These are phyloP conservation scores for Arabidopsis hybrid DNA, from an alignment of 441 rosid species.

Conservation along the genomic window DNA sequence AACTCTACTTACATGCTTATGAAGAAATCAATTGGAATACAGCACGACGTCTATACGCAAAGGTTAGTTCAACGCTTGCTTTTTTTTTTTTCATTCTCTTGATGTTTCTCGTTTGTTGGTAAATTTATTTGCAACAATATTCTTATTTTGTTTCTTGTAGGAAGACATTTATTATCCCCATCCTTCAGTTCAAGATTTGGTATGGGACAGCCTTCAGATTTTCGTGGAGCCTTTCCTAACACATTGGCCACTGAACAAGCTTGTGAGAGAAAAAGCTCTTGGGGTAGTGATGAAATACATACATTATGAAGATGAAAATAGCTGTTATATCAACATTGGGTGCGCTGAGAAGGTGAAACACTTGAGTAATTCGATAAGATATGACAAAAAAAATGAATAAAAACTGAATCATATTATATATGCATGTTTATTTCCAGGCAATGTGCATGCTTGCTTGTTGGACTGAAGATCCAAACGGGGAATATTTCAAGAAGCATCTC, in stretches of 20 bases:
- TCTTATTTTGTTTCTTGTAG: slow-evolving; percentile 32
- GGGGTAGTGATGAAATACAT: slow-evolving; percentile 46
- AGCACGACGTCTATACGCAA: slow-evolving; percentile 64
- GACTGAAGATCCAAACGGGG: slow-evolving; percentile 58
- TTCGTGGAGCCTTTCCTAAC: slow-evolving; percentile 48
- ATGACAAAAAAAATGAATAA: too few species aligned
- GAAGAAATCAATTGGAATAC: slow-evolving; percentile 53
- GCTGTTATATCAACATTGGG: slow-evolving; percentile 56
- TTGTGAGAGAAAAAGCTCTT: slow-evolving; percentile 53
- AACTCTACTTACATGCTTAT: slow-evolving; percentile 56
- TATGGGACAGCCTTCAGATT: slow-evolving; percentile 42
- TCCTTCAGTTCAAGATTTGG: slow-evolving; percentile 34
- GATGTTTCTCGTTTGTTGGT: too few species aligned
- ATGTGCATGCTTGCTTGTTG: slow-evolving; percentile 58
- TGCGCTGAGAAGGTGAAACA: slow-evolving; percentile 51
- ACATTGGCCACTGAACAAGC: slow-evolving; percentile 56
- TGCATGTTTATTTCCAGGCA: slow-evolving; percentile 17
- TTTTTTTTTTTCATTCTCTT: neutral
- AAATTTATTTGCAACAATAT: neutral
- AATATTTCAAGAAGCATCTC: slow-evolving; percentile 53
- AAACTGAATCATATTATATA: neutral
- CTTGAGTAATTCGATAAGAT: too few species aligned
- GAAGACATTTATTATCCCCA: slow-evolving; percentile 55
- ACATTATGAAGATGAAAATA: slow-evolving; percentile 60
- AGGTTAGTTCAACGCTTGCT: slow-evolving; percentile 37